phyloP scores from a whole-genome alignment of 2,329 filamentous ascomycete species.

The Beauveria asiatica region DNA sequence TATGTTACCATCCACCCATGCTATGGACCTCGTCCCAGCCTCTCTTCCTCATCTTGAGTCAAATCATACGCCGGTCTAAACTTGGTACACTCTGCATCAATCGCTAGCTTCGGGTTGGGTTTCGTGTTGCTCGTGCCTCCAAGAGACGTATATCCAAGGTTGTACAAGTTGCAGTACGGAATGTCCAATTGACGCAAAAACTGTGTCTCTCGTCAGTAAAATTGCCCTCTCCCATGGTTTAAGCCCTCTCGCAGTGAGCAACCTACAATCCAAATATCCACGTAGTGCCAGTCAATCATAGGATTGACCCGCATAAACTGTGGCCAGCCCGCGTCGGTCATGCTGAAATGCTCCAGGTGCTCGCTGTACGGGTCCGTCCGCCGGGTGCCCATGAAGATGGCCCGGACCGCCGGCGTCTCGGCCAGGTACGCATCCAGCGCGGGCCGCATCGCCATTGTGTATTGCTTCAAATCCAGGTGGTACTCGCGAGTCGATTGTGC shows the following conservation, averaged over 20 bases:
- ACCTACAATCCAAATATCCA: slow-evolving; percentile 86
- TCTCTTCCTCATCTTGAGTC: slow-evolving; percentile 66
- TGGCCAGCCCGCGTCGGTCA: slow-evolving; percentile 85
- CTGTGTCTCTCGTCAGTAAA: slow-evolving; percentile 33
- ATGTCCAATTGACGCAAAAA: slow-evolving; percentile 74
- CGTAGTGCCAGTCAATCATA: slow-evolving; percentile 95
- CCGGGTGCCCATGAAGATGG: slow-evolving; percentile 52
- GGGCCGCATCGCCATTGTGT: slow-evolving; percentile 69
- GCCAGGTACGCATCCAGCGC: slow-evolving; percentile 71
- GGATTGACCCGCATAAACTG: slow-evolving; percentile 88
- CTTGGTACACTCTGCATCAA: slow-evolving; percentile 23
- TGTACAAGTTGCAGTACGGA: slow-evolving; percentile 80
- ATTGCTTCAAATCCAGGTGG: slow-evolving; percentile 66
- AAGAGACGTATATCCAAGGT: slow-evolving; percentile 82
- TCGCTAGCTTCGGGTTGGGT: slow-evolving; percentile 69
- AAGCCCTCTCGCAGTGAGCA: neutral
- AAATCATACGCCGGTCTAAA: slow-evolving; percentile 72
- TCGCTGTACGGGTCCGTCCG: slow-evolving; percentile 88
- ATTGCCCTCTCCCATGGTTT: neutral
- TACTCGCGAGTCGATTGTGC: slow-evolving; percentile 56
- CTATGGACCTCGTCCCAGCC: slow-evolving; percentile 60
- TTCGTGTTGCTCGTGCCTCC: slow-evolving; percentile 83
- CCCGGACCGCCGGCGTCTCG: slow-evolving; percentile 58
- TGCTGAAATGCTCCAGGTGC: slow-evolving; percentile 70
- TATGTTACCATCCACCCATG: neutral